A percentile compares a stretch with the other conserved stretches of the same genome.
Evolutionary conservation across 768 basidiomycete genomes (phyloP).

Genomic region (Amanita exitialis): DNA sequence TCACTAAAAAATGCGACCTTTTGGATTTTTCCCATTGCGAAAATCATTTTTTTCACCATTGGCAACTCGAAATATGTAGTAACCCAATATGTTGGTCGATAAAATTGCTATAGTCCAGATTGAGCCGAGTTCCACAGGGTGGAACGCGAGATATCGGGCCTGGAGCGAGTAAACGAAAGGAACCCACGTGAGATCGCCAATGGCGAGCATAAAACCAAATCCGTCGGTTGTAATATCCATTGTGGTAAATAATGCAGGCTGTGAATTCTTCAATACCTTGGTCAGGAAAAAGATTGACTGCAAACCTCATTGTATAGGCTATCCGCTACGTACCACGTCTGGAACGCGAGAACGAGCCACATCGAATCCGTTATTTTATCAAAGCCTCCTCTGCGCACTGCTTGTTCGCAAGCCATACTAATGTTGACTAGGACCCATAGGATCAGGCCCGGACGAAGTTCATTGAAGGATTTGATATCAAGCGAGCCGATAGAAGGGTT

Average conservation of each 20-base stretch:
- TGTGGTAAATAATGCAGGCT: conserved; percentile 85
- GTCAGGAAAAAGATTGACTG: not conserved
- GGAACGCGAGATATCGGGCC: conserved; percentile 91
- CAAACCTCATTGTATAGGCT: conserved; percentile 82
- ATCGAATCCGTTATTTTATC: conserved; percentile 75
- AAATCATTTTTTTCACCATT: conserved; percentile 97
- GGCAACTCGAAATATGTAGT: conserved; percentile 81
- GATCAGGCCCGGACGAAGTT: conserved; percentile 84
- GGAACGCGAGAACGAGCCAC: conserved; percentile 82
- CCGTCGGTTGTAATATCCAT: conserved; percentile 99
- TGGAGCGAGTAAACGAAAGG: conserved; percentile 93
- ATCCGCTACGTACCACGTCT: conserved; percentile 81
- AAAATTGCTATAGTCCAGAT: conserved; percentile 48
- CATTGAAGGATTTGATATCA: conserved; percentile 65
- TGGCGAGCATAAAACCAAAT: conserved; percentile 95
- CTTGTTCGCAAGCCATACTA: conserved; percentile 87
- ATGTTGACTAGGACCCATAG: conserved; percentile 89
- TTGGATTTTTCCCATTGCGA: conserved; percentile 82
- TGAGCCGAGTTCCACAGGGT: conserved; percentile 67
- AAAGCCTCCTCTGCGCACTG: conserved; percentile 65
- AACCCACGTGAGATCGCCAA: conserved; percentile 90
- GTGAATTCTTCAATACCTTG: not conserved
- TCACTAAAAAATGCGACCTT: conserved; percentile 5
- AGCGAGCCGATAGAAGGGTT: conserved; percentile 79
- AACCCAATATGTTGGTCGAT: conserved; percentile 59